Base-by-base conservation (phyloP, 176 grass and related monocot genomes). In the Eleusine coracana region DNA sequence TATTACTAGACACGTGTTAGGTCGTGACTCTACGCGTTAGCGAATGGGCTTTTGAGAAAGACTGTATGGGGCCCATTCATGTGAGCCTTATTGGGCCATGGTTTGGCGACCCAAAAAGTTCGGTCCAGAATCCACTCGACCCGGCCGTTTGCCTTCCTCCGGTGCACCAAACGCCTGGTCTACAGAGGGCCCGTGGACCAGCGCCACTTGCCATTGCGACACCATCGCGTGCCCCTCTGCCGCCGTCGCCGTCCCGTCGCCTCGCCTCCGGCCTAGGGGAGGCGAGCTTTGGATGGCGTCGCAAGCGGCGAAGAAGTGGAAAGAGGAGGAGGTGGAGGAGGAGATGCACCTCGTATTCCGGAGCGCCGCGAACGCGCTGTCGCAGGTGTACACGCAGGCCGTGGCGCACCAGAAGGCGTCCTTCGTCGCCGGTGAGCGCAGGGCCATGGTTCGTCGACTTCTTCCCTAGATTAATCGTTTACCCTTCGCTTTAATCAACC, bases 291-390 rank as follows among this genome's bases (percentile, higher is more conserved):
- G 48, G 73, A 82, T 89, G 86, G 75, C 39, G 40, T 66, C 83
- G 73, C 63, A 74, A 23, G 87, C 69, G 71, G 71, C 61, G 38
- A 94, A 94, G 86, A 94, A 89, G 80, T 74, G 62, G 71, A 71
- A 25, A 10, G 83, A 89, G 49, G 88, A 70, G 1, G 64, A 70
- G 46, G 79, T 12, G 91, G 85, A 86, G 86, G 86, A 85, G 72
- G 73, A 85, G 83, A 72, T 91, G 88, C 87, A 88, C 88, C 72
- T 83, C 11, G 68, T 71, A 41, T 91, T 94, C 80, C 73, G 92
- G 41, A 75, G 86, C 48, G 61, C 92, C 66, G 88, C 92, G 31
- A 94, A 94, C 86, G 80, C 88, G 76, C 80, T 94, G 45, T 94
- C 92, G 25, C 92, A 88, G 75, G 46, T 94, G 38, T 94, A 94